phyloP scores from a whole-genome alignment of 371 early-diverging fungal genomes.

The Rhizopus delemar region DNA sequence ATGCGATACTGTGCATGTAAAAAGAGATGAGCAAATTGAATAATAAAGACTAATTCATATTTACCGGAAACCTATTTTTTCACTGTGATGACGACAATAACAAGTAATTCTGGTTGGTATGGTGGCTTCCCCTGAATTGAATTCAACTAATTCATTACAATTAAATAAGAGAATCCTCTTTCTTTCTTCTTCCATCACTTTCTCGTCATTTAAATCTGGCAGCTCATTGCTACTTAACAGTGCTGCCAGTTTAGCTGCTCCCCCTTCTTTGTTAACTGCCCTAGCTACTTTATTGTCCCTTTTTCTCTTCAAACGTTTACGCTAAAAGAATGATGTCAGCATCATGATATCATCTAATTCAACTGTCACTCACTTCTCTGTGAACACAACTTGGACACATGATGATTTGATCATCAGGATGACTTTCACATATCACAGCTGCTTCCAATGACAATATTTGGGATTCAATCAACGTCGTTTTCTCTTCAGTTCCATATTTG shows the following conservation, averaged over 20 bases:
- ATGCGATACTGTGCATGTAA: slow-evolving; percentile 51
- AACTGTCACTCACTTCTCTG: slow-evolving; percentile 55
- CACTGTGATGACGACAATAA: slow-evolving; percentile 84
- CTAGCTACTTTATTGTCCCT: slow-evolving; percentile 56
- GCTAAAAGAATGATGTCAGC: slow-evolving; percentile 27
- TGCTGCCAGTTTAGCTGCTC: slow-evolving; percentile 51
- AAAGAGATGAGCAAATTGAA: slow-evolving; percentile 9
- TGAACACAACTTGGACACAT: slow-evolving; percentile 77
- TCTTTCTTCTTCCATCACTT: slow-evolving; percentile 52
- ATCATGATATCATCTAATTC: neutral
- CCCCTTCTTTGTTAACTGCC: slow-evolving; percentile 52
- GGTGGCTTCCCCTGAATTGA: slow-evolving; percentile 73
- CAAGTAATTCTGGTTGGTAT: slow-evolving; percentile 81
- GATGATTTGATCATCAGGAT: slow-evolving; percentile 66
- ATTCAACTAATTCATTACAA: slow-evolving; percentile 71
- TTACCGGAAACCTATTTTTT: slow-evolving; percentile 84
- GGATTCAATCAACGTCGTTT: slow-evolving; percentile 32
- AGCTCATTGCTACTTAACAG: slow-evolving; percentile 41
- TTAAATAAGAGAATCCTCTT: slow-evolving; percentile 68
- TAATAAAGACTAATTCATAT: neutral
- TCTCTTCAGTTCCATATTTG: slow-evolving; percentile 38
- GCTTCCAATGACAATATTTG: slow-evolving; percentile 61
- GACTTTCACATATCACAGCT: slow-evolving; percentile 73
- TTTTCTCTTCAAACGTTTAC: slow-evolving; percentile 56
- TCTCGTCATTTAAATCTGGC: slow-evolving; percentile 47